Evolutionary conservation across 2,329 filamentous ascomycete species (phyloP), one percentile per base, ranked within the genome.

Genomic region (Grosmannia clavigera): DNA sequence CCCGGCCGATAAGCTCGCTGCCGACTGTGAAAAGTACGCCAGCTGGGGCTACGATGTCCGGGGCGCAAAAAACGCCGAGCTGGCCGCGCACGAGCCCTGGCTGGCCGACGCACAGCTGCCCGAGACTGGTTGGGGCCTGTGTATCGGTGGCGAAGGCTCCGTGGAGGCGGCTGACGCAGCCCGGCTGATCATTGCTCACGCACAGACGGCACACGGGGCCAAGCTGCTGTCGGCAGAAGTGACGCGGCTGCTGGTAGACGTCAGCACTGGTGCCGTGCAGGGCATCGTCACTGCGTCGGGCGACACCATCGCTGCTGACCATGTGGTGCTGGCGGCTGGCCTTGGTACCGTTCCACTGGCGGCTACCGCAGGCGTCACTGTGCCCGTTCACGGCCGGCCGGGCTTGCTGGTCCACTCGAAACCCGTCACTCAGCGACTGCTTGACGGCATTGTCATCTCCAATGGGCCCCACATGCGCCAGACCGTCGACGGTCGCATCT

Each of bases 271-370:
- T 5, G 53, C 33, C 2, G 43, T 46, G 43, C 43, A 19, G 10
- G 67, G 67, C 31, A 60, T 68, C 35, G 57, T 65, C 9, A 66
- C 64, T 0, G 33, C 59, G 2, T 22, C 58, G 2, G 62, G 61
- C 16, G 29, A 43, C 16, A 57, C 62, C 48, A 38, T 67, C 9
- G 22, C 25, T 2, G 69, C 66, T 22, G 65, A 68, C 58, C 69
- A 70, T 31, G 68, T 70, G 53, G 66, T 71, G 9, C 58, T 70
- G 4, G 69, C 69, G 5, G 69, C 66, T 19, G 69, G 69, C 19
- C 43, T 70, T 6, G 68, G 66, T 27, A 67, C 65, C 19, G 67
- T 68, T 16, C 46, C 63, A 9, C 65, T 71, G 7, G 61, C 64
- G 14, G 68, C 66, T 1, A 22, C 64, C 0, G 65, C 65, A 33